These are phyloP conservation scores for Fragaria ananassa DNA, from an alignment of 306 rosid species.

Conservation along the genomic window DNA sequence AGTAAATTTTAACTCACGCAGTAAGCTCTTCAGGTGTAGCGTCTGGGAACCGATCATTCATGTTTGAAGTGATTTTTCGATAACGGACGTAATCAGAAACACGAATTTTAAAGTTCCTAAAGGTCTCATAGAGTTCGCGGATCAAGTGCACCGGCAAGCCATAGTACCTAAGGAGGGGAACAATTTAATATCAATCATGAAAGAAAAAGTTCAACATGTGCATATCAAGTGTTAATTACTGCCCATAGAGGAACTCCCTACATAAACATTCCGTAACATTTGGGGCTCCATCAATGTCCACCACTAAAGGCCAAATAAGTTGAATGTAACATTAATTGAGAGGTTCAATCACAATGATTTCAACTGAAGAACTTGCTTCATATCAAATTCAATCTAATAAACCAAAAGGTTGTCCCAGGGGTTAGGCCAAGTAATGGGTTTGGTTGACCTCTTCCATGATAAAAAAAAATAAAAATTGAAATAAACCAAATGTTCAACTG, in stretches of 20 bases:
- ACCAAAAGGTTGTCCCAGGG: neutral
- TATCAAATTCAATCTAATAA: neutral
- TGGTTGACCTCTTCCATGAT: too few relatives aligned
- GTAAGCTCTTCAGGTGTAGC: constrained; percentile 93
- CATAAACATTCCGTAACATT: neutral
- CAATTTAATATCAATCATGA: constrained; percentile 25
- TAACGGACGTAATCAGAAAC: constrained; percentile 83
- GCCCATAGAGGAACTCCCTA: neutral
- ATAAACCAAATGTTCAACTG: neutral
- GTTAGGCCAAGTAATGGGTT: neutral
- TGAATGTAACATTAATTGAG: neutral
- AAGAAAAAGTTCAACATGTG: neutral
- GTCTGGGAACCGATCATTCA: constrained; percentile 97
- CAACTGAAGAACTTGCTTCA: neutral
- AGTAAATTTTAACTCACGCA: constrained; percentile 57
- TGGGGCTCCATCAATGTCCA: neutral
- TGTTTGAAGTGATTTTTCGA: constrained; percentile 95
- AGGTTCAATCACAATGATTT: neutral
- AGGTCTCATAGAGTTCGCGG: constrained; percentile 97
- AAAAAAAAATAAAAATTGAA: too few relatives aligned
- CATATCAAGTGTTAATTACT: neutral
- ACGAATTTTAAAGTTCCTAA: constrained; percentile 90
- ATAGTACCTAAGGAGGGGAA: constrained; percentile 55
- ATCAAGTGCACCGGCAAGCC: constrained; percentile 96
- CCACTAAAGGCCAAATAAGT: neutral